Conservation (phyloP, 2,329 filamentous ascomycete species). For the Hymenoscyphus linearis region DNA sequence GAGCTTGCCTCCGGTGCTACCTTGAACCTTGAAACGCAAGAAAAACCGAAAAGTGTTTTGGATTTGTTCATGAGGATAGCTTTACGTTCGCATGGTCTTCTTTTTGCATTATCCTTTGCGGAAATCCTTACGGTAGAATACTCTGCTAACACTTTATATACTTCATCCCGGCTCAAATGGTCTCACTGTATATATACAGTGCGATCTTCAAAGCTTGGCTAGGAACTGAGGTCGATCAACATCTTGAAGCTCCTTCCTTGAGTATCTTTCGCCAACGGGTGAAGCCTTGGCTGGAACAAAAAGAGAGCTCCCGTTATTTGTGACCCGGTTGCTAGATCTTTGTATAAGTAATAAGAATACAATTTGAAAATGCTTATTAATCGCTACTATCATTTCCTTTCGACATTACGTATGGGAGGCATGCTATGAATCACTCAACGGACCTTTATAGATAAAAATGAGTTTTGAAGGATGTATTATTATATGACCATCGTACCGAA, state of each 20-base stretch:
- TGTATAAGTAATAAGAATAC: neutral
- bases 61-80: neutral
- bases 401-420: too few species aligned
- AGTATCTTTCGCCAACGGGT: neutral
- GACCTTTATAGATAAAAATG: too few species aligned
- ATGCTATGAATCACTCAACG: too few species aligned
- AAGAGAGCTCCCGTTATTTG: neutral
- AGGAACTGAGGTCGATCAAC: neutral
- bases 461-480: too few species aligned
- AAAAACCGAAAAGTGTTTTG: neutral
- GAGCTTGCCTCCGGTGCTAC: too few species aligned
- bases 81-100: neutral
- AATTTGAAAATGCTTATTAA: neutral
- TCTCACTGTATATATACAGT: neutral
- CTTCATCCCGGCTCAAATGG: neutral
- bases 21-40: neutral
- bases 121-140: neutral
- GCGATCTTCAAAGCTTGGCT: neutral
- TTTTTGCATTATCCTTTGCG: neutral
- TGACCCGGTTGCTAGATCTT: neutral
- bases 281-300: neutral
- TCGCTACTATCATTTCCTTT: too few species aligned
- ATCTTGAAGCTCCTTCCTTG: neutral
- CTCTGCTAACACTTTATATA: neutral
- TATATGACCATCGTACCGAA: too few species aligned